Evolutionary conservation across 2,329 filamentous ascomycete genomes (phyloP).

Genomic region (Hypomyces perniciosus): DNA sequence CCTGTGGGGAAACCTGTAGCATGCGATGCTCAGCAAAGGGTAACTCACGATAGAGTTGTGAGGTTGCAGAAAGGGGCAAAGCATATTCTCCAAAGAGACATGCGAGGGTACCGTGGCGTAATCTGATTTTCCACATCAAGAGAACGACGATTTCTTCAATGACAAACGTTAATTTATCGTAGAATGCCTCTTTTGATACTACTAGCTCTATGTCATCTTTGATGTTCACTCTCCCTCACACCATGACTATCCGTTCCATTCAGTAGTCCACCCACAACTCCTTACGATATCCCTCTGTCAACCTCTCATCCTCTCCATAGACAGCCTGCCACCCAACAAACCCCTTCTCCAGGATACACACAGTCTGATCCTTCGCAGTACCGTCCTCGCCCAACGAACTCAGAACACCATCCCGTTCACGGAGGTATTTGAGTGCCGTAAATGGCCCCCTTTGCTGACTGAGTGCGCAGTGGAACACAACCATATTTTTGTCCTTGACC

Average conservation of each 20-base stretch:
- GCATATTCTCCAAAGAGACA: no score
- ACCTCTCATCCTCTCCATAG: constrained; percentile 67
- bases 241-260: neutral
- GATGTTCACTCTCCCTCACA: no score
- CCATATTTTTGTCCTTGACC: constrained; percentile 69
- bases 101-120: no score
- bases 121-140: no score
- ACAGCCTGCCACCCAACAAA: constrained; percentile 87
- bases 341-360: constrained; percentile 76
- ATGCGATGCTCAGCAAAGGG: no score
- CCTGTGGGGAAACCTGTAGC: no score
- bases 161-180: no score
- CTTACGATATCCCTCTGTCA: constrained; percentile 80
- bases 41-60: no score
- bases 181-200: no score
- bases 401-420: constrained; percentile 55
- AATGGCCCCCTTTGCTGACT: constrained; percentile 85
- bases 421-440: constrained; percentile 73
- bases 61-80: no score
- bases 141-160: no score
- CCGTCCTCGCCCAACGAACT: constrained; percentile 25
- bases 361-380: constrained; percentile 51
- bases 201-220: no score
- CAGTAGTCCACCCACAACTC: constrained; percentile 71
- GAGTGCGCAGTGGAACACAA: constrained; percentile 91